Base-by-base conservation (phyloP, 108 stramenopile species). In the Cylindrotheca fusiformis region DNA sequence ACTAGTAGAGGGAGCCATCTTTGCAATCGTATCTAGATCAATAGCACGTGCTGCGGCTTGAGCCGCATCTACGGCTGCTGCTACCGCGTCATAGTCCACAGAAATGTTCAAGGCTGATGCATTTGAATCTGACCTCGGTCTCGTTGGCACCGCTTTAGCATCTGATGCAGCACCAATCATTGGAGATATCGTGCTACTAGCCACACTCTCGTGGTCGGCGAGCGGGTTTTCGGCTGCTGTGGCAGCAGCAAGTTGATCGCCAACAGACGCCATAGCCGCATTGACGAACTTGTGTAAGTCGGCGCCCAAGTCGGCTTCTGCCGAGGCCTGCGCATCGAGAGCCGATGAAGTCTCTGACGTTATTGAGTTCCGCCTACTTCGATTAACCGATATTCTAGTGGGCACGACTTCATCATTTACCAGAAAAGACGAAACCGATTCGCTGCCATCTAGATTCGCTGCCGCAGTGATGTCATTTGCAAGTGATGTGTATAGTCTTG, bases 21-120 rank as follows among this genome's bases (percentile, higher is more conserved):
- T 45, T 17, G 52, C 72, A 55, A 81, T 78, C 22, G 71, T 44
- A 22, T 78, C 33, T 32, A 90, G 65, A 68, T 87, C 85, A 19
- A 86, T 47, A 0, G 74, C 77, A 24, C 74, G 80, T 23, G 84
- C 81, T 32, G 84, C 88, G 30, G 88, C 83, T 58, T 85, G 77
- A n/a, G 84, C 89, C 8, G 90, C 90, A 72, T 76, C 47, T 4
- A 88, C 85, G 23, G 87, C 90, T 23, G 85, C 79, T 24, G 73
- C 80, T 52, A 92, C 84, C 28, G 90, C 90, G 59, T 86, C 87
- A 44, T 77, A 87, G 67, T 88, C 90, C 17, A 87, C 82, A 21
- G 78, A 72, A 50, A 84, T 10, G 58, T 68, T 79, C 3, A 80
- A 33, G 20, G 32, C 59, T 1, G 74, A 75, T 33, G 55, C 29